A percentile compares a stretch with the other conserved stretches of the same genome.
phyloP scores from a whole-genome alignment of 1,284 basidiomycete species.

The Leucoagaricus sp. region DNA sequence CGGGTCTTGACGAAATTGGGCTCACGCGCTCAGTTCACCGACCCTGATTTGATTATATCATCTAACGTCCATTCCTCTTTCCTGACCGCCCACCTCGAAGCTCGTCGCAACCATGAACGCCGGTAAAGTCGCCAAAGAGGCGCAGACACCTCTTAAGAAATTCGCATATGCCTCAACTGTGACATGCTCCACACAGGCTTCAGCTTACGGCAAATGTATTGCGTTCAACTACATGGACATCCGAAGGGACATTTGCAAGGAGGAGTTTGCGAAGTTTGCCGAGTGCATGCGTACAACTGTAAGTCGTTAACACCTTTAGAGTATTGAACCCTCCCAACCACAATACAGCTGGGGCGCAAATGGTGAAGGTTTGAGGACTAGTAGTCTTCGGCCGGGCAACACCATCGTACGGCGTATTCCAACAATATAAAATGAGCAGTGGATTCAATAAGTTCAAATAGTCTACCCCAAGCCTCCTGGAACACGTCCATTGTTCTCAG shows the following conservation, averaged over 20 bases:
- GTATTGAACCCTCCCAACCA: neutral
- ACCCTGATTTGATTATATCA: constrained; percentile 11
- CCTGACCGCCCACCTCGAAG: too few relatives aligned
- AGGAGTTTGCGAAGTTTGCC: constrained; percentile 78
- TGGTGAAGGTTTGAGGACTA: constrained; percentile 14
- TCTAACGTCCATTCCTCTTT: neutral
- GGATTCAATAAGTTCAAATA: constrained; percentile 16
- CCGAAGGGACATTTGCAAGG: constrained; percentile 72
- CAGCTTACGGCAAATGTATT: constrained; percentile 80
- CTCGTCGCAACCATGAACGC: constrained; percentile 26
- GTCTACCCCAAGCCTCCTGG: constrained; percentile 35
- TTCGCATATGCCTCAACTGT: constrained; percentile 69
- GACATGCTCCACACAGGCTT: constrained; percentile 70
- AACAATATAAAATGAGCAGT: constrained; percentile 11
- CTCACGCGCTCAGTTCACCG: neutral
- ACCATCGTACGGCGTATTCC: neutral
- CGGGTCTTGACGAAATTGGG: neutral
- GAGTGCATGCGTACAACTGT: constrained; percentile 74
- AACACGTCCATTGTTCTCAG: constrained; percentile 17
- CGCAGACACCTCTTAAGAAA: constrained; percentile 41
- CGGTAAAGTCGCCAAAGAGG: constrained; percentile 16
- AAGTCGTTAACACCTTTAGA: constrained; percentile 22
- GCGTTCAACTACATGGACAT: constrained; percentile 76
- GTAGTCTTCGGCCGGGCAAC: neutral
- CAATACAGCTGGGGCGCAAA: constrained; percentile 18